Conservation (phyloP, 2,329 filamentous ascomycete genomes). For the Penicillium sp. region DNA sequence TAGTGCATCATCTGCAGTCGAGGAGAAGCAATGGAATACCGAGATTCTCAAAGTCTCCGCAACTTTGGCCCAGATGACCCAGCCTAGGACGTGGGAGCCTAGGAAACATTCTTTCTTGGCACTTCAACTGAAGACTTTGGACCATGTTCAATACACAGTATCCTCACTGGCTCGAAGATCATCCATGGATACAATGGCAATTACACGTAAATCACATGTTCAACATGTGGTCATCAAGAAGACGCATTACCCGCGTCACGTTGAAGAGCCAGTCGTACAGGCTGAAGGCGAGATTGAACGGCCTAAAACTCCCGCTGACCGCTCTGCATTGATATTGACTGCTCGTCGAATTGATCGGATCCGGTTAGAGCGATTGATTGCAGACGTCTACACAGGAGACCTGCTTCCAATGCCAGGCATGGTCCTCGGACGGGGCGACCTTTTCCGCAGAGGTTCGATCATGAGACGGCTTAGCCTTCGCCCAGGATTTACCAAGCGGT, state of each 20-base stretch:
- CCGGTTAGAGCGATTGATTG: slow-evolving; percentile 69
- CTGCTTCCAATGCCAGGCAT: slow-evolving; percentile 81
- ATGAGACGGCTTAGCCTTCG: slow-evolving; percentile 85
- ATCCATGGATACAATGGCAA: slow-evolving; percentile 76
- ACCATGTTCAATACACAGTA: slow-evolving; percentile 71
- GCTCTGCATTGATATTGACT: slow-evolving; percentile 67
- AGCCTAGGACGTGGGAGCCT: slow-evolving; percentile 39
- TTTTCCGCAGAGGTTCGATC: slow-evolving; percentile 72
- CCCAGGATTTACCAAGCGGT: slow-evolving; percentile 71
- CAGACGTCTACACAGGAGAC: slow-evolving; percentile 82
- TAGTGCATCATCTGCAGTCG: slow-evolving; percentile 77
- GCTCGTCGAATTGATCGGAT: slow-evolving; percentile 73
- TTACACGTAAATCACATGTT: slow-evolving; percentile 66
- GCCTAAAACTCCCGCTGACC: slow-evolving; percentile 76
- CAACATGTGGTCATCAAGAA: slow-evolving; percentile 85
- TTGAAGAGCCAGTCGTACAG: slow-evolving; percentile 46
- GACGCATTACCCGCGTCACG: slow-evolving; percentile 67
- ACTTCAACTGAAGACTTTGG: slow-evolving; percentile 70
- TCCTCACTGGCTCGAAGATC: slow-evolving; percentile 56
- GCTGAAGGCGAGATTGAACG: slow-evolving; percentile 63
- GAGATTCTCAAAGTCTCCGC: slow-evolving; percentile 59
- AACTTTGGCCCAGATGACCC: slow-evolving; percentile 52
- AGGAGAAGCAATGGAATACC: slow-evolving; percentile 76
- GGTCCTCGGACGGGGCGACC: slow-evolving; percentile 63
- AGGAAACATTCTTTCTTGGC: slow-evolving; percentile 48